A percentile compares a stretch with the other conserved stretches of the same genome.
Evolutionary conservation across 805 yeast genomes (phyloP).

Genomic region (Jamesozyma rosinii): DNA sequence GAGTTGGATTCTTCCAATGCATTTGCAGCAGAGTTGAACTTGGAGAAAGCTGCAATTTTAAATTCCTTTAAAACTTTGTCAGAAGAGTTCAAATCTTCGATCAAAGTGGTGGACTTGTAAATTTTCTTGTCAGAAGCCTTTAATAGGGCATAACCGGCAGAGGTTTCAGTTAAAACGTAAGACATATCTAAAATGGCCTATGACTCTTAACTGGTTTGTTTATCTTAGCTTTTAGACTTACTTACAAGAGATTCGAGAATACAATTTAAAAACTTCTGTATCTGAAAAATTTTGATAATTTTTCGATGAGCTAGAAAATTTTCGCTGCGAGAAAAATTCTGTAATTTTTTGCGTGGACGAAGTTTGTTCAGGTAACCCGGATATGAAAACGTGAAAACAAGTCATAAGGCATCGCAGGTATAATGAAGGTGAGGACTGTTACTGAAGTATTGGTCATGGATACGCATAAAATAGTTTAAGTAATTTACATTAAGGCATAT

Average conservation of each 20-base stretch:
- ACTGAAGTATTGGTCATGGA: no score
- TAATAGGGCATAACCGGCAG: conserved; percentile 96
- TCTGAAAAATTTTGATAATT: conserved; percentile 10
- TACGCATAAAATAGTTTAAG: no score
- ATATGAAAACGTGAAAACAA: no score
- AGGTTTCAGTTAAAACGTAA: conserved; percentile 89
- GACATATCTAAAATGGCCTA: conserved; percentile 41
- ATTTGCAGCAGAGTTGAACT: conserved; percentile 87
- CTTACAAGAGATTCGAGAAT: neutral
- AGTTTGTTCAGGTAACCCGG: no score
- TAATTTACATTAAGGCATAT: no score
- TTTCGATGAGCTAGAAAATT: conserved; percentile 24
- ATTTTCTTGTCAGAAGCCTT: conserved; percentile 97
- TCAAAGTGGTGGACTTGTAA: conserved; percentile 68
- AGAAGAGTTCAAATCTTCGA: conserved; percentile 70
- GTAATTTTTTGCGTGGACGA: neutral
- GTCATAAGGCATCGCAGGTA: no score
- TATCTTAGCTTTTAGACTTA: neutral
- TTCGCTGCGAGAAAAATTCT: conserved; percentile 4
- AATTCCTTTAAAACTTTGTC: conserved; percentile 83
- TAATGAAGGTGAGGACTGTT: no score
- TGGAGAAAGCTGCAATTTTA: conserved; percentile 91
- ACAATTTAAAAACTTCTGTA: neutral
- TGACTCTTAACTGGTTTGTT: neutral
- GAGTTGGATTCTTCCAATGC: conserved; percentile 94